These are phyloP conservation scores for Draba incana DNA, from an alignment of 345 rosid species.

Conservation along the genomic window DNA sequence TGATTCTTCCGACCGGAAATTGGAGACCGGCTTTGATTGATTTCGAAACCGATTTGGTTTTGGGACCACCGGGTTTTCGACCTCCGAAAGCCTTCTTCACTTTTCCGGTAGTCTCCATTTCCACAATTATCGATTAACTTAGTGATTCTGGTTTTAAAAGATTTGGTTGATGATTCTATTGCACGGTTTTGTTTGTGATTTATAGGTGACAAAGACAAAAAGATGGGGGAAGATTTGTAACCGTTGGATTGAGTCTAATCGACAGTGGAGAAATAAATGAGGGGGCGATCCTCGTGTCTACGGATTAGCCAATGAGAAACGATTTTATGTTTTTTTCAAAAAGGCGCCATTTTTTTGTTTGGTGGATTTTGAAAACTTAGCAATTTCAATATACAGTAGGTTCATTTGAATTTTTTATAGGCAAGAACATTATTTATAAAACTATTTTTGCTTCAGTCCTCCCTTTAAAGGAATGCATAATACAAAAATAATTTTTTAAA, in stretches of 20 bases:
- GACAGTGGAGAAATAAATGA: not conserved
- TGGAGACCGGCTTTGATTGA: slow-evolving; percentile 68
- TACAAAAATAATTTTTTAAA: too few species aligned
- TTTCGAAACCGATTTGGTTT: slow-evolving; percentile 66
- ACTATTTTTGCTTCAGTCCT: too few species aligned
- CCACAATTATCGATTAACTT: not conserved
- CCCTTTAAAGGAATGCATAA: too few species aligned
- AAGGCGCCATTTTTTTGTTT: slow-evolving; percentile 10
- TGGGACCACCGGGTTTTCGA: slow-evolving; percentile 67
- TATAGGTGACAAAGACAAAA: not conserved
- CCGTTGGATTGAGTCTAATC: slow-evolving; percentile 27
- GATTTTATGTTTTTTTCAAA: not conserved
- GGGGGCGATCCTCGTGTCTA: slow-evolving; percentile 6
- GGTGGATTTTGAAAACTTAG: not conserved
- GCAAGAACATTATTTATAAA: too few species aligned
- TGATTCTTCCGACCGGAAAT: slow-evolving; percentile 77
- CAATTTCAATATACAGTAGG: too few species aligned
- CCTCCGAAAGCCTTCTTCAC: slow-evolving; percentile 70
- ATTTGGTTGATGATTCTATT: too few species aligned
- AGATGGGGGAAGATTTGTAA: not conserved
- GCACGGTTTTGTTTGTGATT: not conserved
- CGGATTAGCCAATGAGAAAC: slow-evolving; percentile 8
- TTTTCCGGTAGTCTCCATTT: slow-evolving; percentile 58
- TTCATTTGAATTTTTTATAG: too few species aligned
- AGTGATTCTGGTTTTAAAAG: not conserved